These are phyloP conservation scores for Coniferiporia weirii DNA, from an alignment of 1,284 basidiomycete genomes.

Conservation along the genomic window DNA sequence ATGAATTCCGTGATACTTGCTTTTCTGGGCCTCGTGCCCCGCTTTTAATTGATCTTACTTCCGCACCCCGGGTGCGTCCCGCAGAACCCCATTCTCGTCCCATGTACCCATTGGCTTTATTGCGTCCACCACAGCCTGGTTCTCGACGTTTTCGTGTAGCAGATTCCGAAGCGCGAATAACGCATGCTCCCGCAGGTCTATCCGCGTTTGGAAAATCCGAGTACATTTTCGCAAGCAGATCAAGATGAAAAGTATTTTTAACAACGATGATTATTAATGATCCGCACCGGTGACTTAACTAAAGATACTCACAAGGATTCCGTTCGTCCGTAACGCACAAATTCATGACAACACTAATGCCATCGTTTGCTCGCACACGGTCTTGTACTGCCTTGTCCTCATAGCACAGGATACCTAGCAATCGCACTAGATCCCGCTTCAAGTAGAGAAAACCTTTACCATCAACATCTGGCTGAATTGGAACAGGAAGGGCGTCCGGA, in stretches of 20 bases:
- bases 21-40: not conserved
- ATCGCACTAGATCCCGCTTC: slow-evolving; percentile 78
- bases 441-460: slow-evolving; percentile 70
- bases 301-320: slow-evolving; percentile 74
- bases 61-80: slow-evolving; percentile 28
- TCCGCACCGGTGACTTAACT: not conserved
- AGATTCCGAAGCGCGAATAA: slow-evolving; percentile 79
- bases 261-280: not conserved
- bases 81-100: slow-evolving; percentile 54
- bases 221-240: not conserved
- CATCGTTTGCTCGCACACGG: slow-evolving; percentile 59
- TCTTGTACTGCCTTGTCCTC: slow-evolving; percentile 65
- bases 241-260: too few species aligned
- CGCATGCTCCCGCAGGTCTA: slow-evolving; percentile 87
- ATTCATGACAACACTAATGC: slow-evolving; percentile 76
- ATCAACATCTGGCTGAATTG: slow-evolving; percentile 26
- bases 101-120: slow-evolving; percentile 59
- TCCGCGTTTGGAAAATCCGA: not conserved
- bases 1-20: not conserved
- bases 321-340: slow-evolving; percentile 85
- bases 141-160: slow-evolving; percentile 68
- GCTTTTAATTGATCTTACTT: slow-evolving; percentile 11
- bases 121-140: slow-evolving; percentile 71
- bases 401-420: slow-evolving; percentile 71
- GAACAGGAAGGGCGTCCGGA: slow-evolving; percentile 26